Base-by-base conservation (phyloP, 805 yeast genomes). In the Blastobotrys chiropterorum region DNA sequence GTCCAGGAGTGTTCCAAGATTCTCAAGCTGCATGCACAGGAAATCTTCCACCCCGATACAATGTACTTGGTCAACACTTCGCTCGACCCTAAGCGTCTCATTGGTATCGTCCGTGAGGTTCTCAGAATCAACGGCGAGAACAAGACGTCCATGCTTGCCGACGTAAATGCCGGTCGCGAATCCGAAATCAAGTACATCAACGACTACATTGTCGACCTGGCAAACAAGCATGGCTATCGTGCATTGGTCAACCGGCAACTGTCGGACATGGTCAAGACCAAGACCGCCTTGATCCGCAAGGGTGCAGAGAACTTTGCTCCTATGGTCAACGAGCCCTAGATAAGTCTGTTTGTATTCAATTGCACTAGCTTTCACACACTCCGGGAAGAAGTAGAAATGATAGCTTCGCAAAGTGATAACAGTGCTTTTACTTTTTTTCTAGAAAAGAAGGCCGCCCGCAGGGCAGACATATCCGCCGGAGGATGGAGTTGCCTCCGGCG, bases 101-200 rank as follows among this genome's bases (percentile, higher is more conserved):
- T 60, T 6, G 67, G 65, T 7, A 55, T 72, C 1, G 70, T 75
- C 2, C 40, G 62, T 3, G 66, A 71, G 6, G 80, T 81, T 3
- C 69, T 77, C 17, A 60, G 65, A 17, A 56, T 64, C 8, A 79
- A 90, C 2, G 75, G 77, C 0, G 64, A 74, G 41, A 92, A 90
- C 62, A 74, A 79, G 45, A 76, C 86, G 6, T 81, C 87, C 14
- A 85, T 85, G 90, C 71, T 86, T 47, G 81, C 79, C 53, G 98
- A 92, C 60, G 69, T 81, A 15, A 61, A 72, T 45, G 64, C 68
- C 56, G 66, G 72, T 64, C 53, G 76, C 79, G 75, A 73, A 14
- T 86, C 94, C 0, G 99, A 92, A 63, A 79, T 92, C 17, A 86
- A 83, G 54, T 85, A 78, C 64, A 83, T 92, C 53, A 94, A 90